A percentile compares a stretch with the other conserved stretches of the same genome.
These are phyloP conservation scores for Lactifluus piperatus DNA, from an alignment of 768 basidiomycete species.

Conservation along the genomic window DNA sequence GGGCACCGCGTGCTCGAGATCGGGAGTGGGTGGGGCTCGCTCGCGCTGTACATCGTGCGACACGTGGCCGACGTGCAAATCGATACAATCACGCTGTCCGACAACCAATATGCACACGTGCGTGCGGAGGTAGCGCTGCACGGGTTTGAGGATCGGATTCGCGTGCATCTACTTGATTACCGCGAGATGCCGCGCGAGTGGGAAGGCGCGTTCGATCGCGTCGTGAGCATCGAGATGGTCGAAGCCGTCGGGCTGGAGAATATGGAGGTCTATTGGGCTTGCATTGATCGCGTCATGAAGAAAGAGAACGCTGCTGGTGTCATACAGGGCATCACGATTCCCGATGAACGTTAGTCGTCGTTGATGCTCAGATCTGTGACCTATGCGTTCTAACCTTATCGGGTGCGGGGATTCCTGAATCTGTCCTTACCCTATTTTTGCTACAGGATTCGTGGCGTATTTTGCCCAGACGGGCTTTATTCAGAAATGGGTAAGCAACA, in stretches of 20 bases:
- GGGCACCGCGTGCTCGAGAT: too few species aligned
- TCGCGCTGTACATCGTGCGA: constrained; percentile 32
- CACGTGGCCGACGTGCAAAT: constrained; percentile 25
- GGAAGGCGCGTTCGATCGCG: constrained; percentile 51
- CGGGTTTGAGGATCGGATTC: constrained; percentile 32
- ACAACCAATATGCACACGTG: constrained; percentile 36
- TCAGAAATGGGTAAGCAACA: constrained; percentile 10
- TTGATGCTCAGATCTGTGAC: too few species aligned
- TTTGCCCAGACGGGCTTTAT: constrained; percentile 7
- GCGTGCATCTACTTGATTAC: constrained; percentile 42
- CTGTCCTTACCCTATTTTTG: background rate
- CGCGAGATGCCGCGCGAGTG: constrained; percentile 34
- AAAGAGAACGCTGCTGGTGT: constrained; percentile 29
- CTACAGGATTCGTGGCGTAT: constrained; percentile 31
- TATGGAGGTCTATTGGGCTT: constrained; percentile 30
- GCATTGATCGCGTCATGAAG: constrained; percentile 34
- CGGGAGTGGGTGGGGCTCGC: too few species aligned
- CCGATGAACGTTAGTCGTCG: constrained; percentile 4
- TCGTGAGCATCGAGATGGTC: constrained; percentile 76
- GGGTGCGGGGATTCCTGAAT: background rate
- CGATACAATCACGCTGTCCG: constrained; percentile 41
- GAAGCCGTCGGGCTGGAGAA: constrained; percentile 44
- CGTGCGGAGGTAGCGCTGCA: constrained; percentile 33
- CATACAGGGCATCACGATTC: constrained; percentile 22
- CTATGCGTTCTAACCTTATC: background rate